A percentile compares a stretch with the other conserved stretches of the same genome.
phyloP scores from a whole-genome alignment of 2,329 filamentous ascomycete genomes.

The Triangularia verruculosa region DNA sequence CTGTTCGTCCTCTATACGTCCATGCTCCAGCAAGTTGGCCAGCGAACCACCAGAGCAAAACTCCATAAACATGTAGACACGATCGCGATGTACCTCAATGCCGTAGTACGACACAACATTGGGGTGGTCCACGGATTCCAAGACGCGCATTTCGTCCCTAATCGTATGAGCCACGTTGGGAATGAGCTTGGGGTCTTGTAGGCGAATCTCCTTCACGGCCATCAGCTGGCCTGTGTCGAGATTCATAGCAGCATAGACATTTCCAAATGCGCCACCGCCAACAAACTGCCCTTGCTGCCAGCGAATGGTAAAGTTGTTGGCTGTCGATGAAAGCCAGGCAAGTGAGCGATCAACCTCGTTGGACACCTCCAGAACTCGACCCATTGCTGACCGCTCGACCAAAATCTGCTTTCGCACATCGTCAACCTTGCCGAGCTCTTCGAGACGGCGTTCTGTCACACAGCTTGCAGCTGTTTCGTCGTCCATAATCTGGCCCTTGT shows the following conservation, averaged over 20 bases:
- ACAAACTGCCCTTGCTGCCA: constrained; percentile 99
- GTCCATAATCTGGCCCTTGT: constrained; percentile 69
- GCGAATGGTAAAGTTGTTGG: constrained; percentile 90
- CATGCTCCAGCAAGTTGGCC: constrained; percentile 85
- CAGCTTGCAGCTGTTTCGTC: constrained; percentile 81
- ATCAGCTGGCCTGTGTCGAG: constrained; percentile 93
- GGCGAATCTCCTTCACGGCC: constrained; percentile 97
- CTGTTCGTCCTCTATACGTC: constrained; percentile 94
- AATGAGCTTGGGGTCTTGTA: constrained; percentile 95
- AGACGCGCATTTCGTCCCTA: constrained; percentile 91
- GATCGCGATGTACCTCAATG: constrained; percentile 96
- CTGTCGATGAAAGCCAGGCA: constrained; percentile 88
- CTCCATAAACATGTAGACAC: constrained; percentile 99
- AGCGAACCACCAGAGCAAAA: constrained; percentile 95
- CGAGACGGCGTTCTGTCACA: constrained; percentile 72
- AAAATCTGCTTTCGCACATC: constrained; percentile 74
- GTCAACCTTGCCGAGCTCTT: constrained; percentile 73
- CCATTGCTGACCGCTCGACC: constrained; percentile 80
- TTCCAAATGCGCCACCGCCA: constrained; percentile 93
- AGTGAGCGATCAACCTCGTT: constrained; percentile 95
- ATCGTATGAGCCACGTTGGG: constrained; percentile 93
- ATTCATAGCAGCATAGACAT: constrained; percentile 96
- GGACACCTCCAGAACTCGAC: constrained; percentile 86
- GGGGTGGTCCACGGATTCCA: constrained; percentile 93
- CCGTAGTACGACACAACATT: constrained; percentile 98